phyloP scores from a whole-genome alignment of 2,329 filamentous ascomycete species.

The Phialophora tarda region DNA sequence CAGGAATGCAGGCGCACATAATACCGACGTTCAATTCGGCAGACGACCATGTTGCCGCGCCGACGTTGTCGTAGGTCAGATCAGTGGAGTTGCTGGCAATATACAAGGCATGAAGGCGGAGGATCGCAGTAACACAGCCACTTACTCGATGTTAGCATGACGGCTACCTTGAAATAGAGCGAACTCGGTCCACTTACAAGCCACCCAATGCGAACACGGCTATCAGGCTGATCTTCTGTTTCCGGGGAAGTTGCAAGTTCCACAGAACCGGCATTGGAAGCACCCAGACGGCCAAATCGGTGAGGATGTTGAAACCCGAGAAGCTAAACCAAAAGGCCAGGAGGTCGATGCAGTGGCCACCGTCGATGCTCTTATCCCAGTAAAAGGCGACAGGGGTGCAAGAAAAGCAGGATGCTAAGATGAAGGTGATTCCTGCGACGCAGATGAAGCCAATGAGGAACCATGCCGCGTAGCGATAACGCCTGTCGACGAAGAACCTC shows the following conservation, averaged over 20 bases:
- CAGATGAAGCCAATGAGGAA: conserved; percentile 23
- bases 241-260: conserved; percentile 53
- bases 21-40: conserved; percentile 53
- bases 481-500: conserved; percentile 42
- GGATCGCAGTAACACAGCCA: conserved; percentile 55
- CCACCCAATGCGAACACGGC: conserved; percentile 59
- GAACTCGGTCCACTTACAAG: conserved; percentile 41
- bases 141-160: conserved; percentile 22
- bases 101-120: conserved; percentile 55
- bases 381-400: conserved; percentile 50
- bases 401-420: conserved; percentile 45
- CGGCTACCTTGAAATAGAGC: neutral
- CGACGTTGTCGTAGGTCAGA: conserved; percentile 46
- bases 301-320: conserved; percentile 65
- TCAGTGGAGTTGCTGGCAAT: conserved; percentile 49
- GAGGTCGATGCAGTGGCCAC: conserved; percentile 54
- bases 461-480: conserved; percentile 26
- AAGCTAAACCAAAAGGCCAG: conserved; percentile 59
- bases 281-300: conserved; percentile 62
- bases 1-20: conserved; percentile 51
- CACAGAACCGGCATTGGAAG: conserved; percentile 58
- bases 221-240: conserved; percentile 55
- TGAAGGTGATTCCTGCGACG: conserved; percentile 19
- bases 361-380: conserved; percentile 46
- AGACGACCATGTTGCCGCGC: conserved; percentile 54